phyloP scores from a whole-genome alignment of 2,329 filamentous ascomycete species.

The Aspergillus glaucus region DNA sequence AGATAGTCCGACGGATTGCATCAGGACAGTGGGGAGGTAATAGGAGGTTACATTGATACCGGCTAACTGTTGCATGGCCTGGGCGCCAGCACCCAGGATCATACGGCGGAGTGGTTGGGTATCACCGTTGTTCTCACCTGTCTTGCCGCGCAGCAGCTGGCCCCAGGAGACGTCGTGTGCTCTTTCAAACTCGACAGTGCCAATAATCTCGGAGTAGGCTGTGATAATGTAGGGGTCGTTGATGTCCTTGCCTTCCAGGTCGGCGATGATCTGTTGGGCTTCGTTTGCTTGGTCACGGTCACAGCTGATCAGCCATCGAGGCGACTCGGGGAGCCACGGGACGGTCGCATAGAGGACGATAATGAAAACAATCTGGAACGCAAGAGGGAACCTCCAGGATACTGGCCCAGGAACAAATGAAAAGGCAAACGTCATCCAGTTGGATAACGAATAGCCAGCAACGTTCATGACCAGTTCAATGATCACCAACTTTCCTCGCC shows the following conservation, averaged over 20 bases:
- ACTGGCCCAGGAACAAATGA: conserved; percentile 32
- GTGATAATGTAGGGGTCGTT: conserved; percentile 41
- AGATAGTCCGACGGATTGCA: conserved; percentile 34
- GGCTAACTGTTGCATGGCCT: conserved; percentile 31
- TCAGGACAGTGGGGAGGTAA: conserved; percentile 39
- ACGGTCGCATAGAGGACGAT: conserved; percentile 19
- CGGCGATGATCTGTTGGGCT: conserved; percentile 41
- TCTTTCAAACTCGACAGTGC: conserved; percentile 44
- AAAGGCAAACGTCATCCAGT: conserved; percentile 40
- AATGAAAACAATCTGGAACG: conserved; percentile 26
- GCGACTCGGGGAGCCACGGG: conserved; percentile 32
- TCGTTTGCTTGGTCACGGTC: conserved; percentile 16
- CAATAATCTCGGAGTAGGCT: conserved; percentile 41
- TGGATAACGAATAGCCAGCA: conserved; percentile 38
- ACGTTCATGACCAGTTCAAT: conserved; percentile 21
- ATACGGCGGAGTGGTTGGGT: conserved; percentile 38
- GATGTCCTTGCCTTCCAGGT: conserved; percentile 14
- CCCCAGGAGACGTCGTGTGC: conserved; percentile 46
- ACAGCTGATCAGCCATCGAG: conserved; percentile 20
- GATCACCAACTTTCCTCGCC: conserved; percentile 19
- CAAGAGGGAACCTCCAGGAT: conserved; percentile 28
- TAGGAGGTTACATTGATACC: conserved; percentile 35
- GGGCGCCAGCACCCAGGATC: conserved; percentile 41
- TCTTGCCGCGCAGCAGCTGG: conserved; percentile 43
- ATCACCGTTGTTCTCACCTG: conserved; percentile 10